phyloP scores from a whole-genome alignment of 164 flowering plant species.

The Malania oleifera region DNA sequence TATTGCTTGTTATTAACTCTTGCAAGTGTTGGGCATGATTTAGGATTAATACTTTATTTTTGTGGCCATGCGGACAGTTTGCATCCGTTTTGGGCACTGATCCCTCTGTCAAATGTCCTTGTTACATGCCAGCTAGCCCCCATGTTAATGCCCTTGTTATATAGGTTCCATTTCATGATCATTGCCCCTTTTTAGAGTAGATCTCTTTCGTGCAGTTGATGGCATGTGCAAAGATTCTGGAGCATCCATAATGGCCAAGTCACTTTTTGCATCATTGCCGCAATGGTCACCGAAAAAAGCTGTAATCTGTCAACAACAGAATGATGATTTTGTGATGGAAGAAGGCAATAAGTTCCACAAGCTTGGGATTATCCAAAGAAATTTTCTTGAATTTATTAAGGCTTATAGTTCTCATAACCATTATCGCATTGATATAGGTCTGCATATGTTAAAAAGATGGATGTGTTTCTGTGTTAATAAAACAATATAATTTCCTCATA shows the following conservation, averaged over 20 bases:
- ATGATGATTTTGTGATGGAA: constrained; percentile 33
- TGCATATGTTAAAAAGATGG: constrained; percentile 25
- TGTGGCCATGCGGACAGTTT: neutral
- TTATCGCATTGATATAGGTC: constrained; percentile 54
- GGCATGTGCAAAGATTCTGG: constrained; percentile 60
- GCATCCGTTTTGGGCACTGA: neutral
- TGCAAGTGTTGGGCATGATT: neutral
- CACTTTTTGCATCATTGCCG: constrained; percentile 74
- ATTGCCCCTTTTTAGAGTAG: constrained; percentile 47
- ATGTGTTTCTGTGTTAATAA: constrained; percentile 4
- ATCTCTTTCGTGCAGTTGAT: constrained; percentile 80
- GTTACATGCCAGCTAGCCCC: too few species aligned
- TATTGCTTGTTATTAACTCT: neutral
- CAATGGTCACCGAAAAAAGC: constrained; percentile 36
- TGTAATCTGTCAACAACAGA: constrained; percentile 37
- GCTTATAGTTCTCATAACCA: constrained; percentile 30
- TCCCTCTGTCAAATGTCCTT: too few species aligned
- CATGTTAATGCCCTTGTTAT: constrained; percentile 11
- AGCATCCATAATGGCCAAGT: constrained; percentile 84
- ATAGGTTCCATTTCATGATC: constrained; percentile 16
- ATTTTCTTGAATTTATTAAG: constrained; percentile 40
- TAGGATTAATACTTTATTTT: neutral
- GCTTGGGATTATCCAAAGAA: constrained; percentile 40
- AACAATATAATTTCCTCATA: neutral
- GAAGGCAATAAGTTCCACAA: constrained; percentile 29